Conservation (phyloP, 177 flowering plant species). For the Tripterygium wilfordii region DNA sequence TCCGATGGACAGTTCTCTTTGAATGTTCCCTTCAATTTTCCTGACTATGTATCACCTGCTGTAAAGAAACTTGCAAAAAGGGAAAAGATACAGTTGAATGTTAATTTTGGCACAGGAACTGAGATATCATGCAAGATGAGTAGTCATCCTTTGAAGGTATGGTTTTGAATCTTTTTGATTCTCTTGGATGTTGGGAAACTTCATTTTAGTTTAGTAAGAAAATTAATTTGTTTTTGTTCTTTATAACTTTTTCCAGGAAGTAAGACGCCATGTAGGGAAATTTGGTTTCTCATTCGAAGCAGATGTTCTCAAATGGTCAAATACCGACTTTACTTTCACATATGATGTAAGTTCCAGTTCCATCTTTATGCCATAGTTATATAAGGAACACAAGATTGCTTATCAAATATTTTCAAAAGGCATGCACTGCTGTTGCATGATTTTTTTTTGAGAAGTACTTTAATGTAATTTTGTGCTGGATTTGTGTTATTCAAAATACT, state of each 20-base stretch:
- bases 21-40: conserved; percentile 74
- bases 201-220: background rate
- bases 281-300: conserved; percentile 62
- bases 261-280: conserved; percentile 45
- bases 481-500: too few relatives aligned
- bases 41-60: conserved; percentile 60
- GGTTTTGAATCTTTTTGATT: too few relatives aligned
- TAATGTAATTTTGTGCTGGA: too few relatives aligned
- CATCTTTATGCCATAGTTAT: too few relatives aligned
- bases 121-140: conserved; percentile 50
- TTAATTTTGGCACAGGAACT: conserved; percentile 51
- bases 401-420: too few relatives aligned
- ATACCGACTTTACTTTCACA: conserved; percentile 57
- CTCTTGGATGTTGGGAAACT: too few relatives aligned
- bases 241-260: conserved; percentile 41
- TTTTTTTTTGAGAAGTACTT: too few relatives aligned
- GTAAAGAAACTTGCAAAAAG: conserved; percentile 42
- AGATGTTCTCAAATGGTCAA: conserved; percentile 67
- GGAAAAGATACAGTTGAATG: conserved; percentile 66
- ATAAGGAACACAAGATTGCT: too few relatives aligned
- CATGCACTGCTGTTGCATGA: too few relatives aligned
- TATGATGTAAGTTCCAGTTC: conserved; percentile 72
- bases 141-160: conserved; percentile 91
- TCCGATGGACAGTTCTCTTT: conserved; percentile 48
- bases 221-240: background rate